Base-by-base conservation (phyloP, 2,329 filamentous ascomycete genomes). In the Fusarium newnesense region DNA sequence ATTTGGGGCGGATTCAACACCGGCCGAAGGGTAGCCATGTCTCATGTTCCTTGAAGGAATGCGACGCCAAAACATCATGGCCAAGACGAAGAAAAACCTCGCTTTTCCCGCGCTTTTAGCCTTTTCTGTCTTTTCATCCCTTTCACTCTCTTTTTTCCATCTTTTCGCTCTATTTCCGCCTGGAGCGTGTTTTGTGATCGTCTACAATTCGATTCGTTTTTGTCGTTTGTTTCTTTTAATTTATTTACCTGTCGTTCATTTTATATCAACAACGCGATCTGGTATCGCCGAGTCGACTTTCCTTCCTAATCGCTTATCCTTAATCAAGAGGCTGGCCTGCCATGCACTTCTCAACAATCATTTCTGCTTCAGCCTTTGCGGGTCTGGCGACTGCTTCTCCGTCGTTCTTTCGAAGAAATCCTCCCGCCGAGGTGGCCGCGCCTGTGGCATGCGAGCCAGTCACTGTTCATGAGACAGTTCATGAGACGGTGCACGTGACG, bases 1-100 rank as follows among this genome's bases (percentile, higher is more conserved):
- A 67, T 36, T n/a, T 53, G 36, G 16, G 19, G 60, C 67, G 65
- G 67, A 40, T 69, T 50, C 26, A 28, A 5, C n/a, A 44, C 15
- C 39, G 43, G 40, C 67, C 67, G 67, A 69, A 60, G 30, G 15
- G n/a, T 53, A 70, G 67, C 52, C 60, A 60, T 21, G 67, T 70
- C 67, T 70, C 67, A 70, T 65, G 60, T 24, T 15, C 13, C 36
- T 50, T 21, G 30, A 30, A 19, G 36, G 7, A 32, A 58, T 69
- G 52, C 44, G 19, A 60, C 52, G 43, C 26, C 63, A 70, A 70
- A 65, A 70, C 52, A 69, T 69, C 44, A 49, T 46, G 52, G 61
- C 67, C 67, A 21, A 65, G 42, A 70, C 46, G 40, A 69, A 69
- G 60, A 70, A 70, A 70, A 70, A 53, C 60, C 40, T 49, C 42